Base-by-base conservation (phyloP, 768 basidiomycete genomes). In the Leccinellum albellum region DNA sequence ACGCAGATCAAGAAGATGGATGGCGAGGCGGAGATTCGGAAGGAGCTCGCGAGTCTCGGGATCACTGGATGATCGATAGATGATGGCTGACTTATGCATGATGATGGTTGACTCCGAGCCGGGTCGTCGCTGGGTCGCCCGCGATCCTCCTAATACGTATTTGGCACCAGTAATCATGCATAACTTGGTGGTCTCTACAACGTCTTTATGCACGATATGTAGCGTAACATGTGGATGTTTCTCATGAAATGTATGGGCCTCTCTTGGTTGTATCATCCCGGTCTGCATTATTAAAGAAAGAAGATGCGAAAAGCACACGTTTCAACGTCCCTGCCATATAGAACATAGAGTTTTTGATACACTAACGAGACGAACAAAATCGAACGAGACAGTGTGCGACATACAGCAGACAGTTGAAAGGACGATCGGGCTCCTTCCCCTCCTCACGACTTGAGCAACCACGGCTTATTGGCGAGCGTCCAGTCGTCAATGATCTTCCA, bases 1-100 rank as follows among this genome's bases (percentile, higher is more conserved):
- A 99, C 96, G 17, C 96, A 99, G 74, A 76, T 96, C 64, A 91
- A 89, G 83, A 99, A 99, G 83, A 96, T 98, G 66, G 94, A 97
- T 42, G 87, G 87, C 9, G 95, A 98, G 73, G 81, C 70, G 9
- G 89, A 89, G 58, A 92, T 98, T 66, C 78, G 85, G 66, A 85
- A 84, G 68, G 95, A 97, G 76, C 83, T 98, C 49, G 70, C 78
- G 12, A 61, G 64, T 24, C 69, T 79, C 3, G 70, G 60, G 45
- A n/a, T 66, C 33, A 23, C 61, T 3, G 66, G 58, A 28, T 72
- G 45, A 65, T 29, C 40, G 40, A 20, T 20, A 40, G 40, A 40
- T 40, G 40, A 40, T 40, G 40, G 40, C 40, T 40, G n/a, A 40
- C 20, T 40, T 40, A 40, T 40, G 40, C n/a, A 20, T 40, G 40